Evolutionary conservation across 1,284 basidiomycete genomes (phyloP).

Genomic region (Baeospora myosura): DNA sequence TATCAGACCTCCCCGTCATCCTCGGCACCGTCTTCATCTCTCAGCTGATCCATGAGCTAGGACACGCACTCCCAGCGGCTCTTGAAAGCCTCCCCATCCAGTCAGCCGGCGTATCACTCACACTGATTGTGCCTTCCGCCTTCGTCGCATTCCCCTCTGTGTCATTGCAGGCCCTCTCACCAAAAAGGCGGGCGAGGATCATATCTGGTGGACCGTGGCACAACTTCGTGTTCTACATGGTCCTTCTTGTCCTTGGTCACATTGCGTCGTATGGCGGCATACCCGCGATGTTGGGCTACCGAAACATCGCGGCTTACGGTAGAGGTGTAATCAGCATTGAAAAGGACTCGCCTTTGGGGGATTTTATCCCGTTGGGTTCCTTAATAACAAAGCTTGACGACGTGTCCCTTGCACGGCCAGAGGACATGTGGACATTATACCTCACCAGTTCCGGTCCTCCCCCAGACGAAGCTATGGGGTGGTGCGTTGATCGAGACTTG

Average conservation of each 20-base stretch:
- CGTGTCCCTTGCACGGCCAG: conserved; percentile 23
- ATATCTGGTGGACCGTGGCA: conserved; percentile 65
- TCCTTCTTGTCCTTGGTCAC: conserved; percentile 28
- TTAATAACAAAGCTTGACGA: conserved; percentile 58
- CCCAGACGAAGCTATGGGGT: conserved; percentile 32
- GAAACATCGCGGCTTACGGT: conserved; percentile 40
- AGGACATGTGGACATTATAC: conserved; percentile 42
- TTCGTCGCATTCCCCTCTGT: conserved; percentile 52
- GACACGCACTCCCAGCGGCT: conserved; percentile 62
- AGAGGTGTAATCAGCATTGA: conserved; percentile 45
- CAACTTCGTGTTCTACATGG: conserved; percentile 45
- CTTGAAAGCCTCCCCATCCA: conserved; percentile 55
- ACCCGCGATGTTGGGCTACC: conserved; percentile 36
- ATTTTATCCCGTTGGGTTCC: conserved; percentile 43
- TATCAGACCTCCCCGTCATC: conserved; percentile 55
- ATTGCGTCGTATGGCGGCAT: conserved; percentile 10
- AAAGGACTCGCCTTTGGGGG: conserved; percentile 39
- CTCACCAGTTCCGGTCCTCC: conserved; percentile 19
- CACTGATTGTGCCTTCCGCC: conserved; percentile 58
- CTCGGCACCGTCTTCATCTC: conserved; percentile 48
- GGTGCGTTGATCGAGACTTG: conserved; percentile 43
- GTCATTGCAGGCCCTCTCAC: conserved; percentile 31
- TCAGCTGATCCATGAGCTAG: conserved; percentile 63
- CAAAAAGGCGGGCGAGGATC: conserved; percentile 44
- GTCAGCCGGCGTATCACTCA: conserved; percentile 49